Percentiles rank a stretch among this genome's conserved stretches.
phyloP scores from a whole-genome alignment of 2,329 filamentous ascomycete species.

The Colletotrichum melonis region DNA sequence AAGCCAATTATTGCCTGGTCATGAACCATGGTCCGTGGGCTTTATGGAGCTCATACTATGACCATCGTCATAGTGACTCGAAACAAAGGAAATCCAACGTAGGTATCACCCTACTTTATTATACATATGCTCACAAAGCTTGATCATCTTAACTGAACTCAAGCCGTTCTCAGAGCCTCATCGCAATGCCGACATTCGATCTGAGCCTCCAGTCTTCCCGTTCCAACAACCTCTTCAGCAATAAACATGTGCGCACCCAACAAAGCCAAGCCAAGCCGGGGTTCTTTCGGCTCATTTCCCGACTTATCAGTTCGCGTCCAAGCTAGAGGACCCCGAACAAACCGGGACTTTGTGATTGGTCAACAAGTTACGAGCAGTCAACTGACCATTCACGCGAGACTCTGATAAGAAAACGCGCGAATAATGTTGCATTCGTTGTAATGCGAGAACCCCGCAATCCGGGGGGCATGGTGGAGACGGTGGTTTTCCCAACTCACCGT shows the following conservation, averaged over 20 bases:
- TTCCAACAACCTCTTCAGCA: too few species aligned
- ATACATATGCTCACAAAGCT: background rate
- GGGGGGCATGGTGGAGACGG: background rate
- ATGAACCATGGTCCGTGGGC: background rate
- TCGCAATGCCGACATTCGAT: background rate
- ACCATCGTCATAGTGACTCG: background rate
- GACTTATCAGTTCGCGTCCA: background rate
- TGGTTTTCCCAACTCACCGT: background rate
- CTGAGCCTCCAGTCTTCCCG: background rate
- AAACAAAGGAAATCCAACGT: background rate
- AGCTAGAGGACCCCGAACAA: background rate
- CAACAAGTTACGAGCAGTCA: background rate
- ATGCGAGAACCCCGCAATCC: slow-evolving; percentile 10
- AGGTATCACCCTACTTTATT: background rate
- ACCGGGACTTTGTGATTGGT: background rate
- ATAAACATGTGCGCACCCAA: background rate
- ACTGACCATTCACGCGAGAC: background rate
- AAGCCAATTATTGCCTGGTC: slow-evolving; percentile 34
- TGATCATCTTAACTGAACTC: background rate
- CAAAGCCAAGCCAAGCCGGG: background rate
- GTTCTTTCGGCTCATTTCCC: background rate
- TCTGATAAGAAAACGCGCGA: slow-evolving; percentile 4
- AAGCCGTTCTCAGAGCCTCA: background rate
- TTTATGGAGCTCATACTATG: background rate
- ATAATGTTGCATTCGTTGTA: slow-evolving; percentile 3